Conservation (phyloP, 495 filamentous ascomycete genomes). For the Neurospora sp. region DNA sequence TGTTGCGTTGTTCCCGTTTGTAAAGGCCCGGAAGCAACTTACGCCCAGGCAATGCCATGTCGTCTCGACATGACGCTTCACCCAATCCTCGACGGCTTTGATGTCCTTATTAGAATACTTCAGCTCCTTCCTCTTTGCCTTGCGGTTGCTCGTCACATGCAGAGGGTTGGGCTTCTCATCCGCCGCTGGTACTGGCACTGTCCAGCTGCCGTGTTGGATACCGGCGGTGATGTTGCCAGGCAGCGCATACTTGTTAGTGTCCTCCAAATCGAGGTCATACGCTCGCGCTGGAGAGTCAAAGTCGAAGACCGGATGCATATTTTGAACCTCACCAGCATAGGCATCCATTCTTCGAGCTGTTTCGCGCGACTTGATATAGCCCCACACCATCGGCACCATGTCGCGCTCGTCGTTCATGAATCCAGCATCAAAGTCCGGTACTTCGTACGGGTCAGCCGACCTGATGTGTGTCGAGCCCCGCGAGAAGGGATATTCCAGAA, state of each 20-base stretch:
- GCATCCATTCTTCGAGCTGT: conserved; percentile 68
- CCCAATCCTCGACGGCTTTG: conserved; percentile 65
- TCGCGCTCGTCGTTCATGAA: conserved; percentile 83
- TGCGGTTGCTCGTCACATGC: conserved; percentile 41
- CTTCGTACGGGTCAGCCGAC: conserved; percentile 60
- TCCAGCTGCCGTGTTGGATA: conserved; percentile 49
- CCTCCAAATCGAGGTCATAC: conserved; percentile 61
- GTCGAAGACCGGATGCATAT: conserved; percentile 56
- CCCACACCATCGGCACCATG: conserved; percentile 79
- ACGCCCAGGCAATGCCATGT: conserved; percentile 63
- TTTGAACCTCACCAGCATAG: conserved; percentile 67
- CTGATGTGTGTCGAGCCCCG: conserved; percentile 65
- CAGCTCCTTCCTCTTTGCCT: conserved; percentile 50
- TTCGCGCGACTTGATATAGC: conserved; percentile 79
- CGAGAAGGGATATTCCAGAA: conserved; percentile 75
- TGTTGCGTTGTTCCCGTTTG: background rate
- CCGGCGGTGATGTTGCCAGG: conserved; percentile 64
- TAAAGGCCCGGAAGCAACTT: conserved; percentile 10
- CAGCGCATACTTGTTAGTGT: conserved; percentile 65
- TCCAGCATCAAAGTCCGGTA: conserved; percentile 70
- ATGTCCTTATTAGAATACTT: conserved; percentile 61
- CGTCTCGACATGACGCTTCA: conserved; percentile 65
- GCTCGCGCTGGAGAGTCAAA: conserved; percentile 59
- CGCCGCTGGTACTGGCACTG: conserved; percentile 24
- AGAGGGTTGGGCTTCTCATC: conserved; percentile 38